phyloP scores from a whole-genome alignment of 2,329 filamentous ascomycete genomes.

The Capronia epimyces region DNA sequence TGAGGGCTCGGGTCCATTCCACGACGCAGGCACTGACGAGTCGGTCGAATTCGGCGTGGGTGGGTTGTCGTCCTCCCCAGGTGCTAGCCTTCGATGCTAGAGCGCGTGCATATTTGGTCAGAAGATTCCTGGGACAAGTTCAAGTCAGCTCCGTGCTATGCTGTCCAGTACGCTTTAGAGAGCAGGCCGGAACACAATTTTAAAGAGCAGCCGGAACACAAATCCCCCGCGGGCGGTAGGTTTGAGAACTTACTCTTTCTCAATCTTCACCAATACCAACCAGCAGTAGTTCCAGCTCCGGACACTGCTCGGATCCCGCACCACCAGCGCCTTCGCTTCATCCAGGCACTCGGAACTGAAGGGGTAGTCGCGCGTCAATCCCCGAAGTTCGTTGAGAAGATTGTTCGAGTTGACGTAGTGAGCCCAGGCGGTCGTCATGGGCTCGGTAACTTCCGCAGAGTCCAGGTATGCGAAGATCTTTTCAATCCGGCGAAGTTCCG shows the following conservation, averaged over 20 bases:
- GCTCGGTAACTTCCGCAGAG: slow-evolving; percentile 55
- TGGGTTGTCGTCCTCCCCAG: slow-evolving; percentile 60
- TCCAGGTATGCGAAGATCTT: slow-evolving; percentile 56
- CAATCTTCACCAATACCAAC: slow-evolving; percentile 63
- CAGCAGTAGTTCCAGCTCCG: slow-evolving; percentile 73
- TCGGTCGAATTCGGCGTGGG: slow-evolving; percentile 51
- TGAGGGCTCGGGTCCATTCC: slow-evolving; percentile 63
- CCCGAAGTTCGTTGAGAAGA: slow-evolving; percentile 63
- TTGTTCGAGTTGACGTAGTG: slow-evolving; percentile 68
- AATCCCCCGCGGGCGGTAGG: background rate
- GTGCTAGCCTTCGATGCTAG: slow-evolving; percentile 62
- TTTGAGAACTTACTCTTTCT: slow-evolving; percentile 51
- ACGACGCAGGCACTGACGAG: slow-evolving; percentile 58
- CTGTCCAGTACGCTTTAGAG: too few relatives aligned
- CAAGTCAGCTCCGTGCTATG: background rate
- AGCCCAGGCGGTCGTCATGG: slow-evolving; percentile 66
- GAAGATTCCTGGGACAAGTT: slow-evolving; percentile 47
- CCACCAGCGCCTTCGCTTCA: slow-evolving; percentile 61
- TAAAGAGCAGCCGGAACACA: background rate
- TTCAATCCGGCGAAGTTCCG: slow-evolving; percentile 66
- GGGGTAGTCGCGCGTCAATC: slow-evolving; percentile 61
- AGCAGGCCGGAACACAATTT: too few relatives aligned
- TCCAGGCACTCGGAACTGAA: slow-evolving; percentile 60
- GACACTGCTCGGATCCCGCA: slow-evolving; percentile 58
- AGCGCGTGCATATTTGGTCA: slow-evolving; percentile 55